Evolutionary conservation across 2,329 filamentous ascomycete species (phyloP).

Genomic region (Trichoderma sp.): DNA sequence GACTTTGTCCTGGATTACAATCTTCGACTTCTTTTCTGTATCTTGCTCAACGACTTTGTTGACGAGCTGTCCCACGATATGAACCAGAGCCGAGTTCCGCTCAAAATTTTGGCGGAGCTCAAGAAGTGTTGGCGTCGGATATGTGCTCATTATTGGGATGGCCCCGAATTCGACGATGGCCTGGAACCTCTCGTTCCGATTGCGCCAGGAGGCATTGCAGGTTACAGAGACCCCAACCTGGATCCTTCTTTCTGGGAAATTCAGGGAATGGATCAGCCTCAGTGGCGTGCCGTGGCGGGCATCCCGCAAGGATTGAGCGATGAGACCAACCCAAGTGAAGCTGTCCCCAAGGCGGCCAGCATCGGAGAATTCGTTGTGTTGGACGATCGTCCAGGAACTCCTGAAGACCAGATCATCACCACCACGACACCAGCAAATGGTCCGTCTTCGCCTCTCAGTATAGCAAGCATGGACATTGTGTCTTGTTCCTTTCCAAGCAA

Average conservation of each 20-base stretch:
- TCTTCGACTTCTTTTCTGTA: slow-evolving; percentile 78
- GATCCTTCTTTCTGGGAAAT: slow-evolving; percentile 60
- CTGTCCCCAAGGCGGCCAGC: slow-evolving; percentile 52
- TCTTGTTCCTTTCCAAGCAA: slow-evolving; percentile 68
- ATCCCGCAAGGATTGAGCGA: slow-evolving; percentile 35
- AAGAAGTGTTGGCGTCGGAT: slow-evolving; percentile 97
- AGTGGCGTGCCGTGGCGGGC: slow-evolving; percentile 42
- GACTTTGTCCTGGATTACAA: slow-evolving; percentile 82
- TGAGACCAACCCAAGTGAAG: slow-evolving; percentile 49
- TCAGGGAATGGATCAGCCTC: slow-evolving; percentile 50
- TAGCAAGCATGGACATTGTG: slow-evolving; percentile 62
- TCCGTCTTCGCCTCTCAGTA: slow-evolving; percentile 57
- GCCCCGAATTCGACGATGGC: slow-evolving; percentile 65
- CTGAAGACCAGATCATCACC: slow-evolving; percentile 43
- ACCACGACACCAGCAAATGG: slow-evolving; percentile 34
- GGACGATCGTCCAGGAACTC: slow-evolving; percentile 53
- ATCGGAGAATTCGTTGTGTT: slow-evolving; percentile 52
- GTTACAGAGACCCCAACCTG: slow-evolving; percentile 59
- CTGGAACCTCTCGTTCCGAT: slow-evolving; percentile 69
- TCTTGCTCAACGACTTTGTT: slow-evolving; percentile 72
- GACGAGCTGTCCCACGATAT: slow-evolving; percentile 56
- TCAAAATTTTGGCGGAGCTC: slow-evolving; percentile 90
- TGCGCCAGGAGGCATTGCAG: slow-evolving; percentile 72
- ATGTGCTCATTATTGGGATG: slow-evolving; percentile 88
- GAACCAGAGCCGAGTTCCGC: slow-evolving; percentile 54